A percentile compares a stretch with the other conserved stretches of the same genome.
These are phyloP conservation scores for Penicillium diatomitis DNA, from an alignment of 495 filamentous ascomycete species.

Conservation along the genomic window DNA sequence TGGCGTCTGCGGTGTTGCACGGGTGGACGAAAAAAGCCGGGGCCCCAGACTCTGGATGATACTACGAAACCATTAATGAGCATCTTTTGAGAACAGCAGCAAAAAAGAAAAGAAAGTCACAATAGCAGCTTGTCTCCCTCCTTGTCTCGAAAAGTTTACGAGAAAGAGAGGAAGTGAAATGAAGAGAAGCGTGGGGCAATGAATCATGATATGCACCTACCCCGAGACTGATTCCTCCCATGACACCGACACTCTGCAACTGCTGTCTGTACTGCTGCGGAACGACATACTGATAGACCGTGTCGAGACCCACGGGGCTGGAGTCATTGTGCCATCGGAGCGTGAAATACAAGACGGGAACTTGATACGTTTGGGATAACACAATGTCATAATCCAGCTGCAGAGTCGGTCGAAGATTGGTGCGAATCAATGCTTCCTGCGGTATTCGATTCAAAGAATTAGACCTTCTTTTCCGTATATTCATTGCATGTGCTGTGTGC, in stretches of 20 bases:
- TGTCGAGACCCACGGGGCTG: slow-evolving; percentile 53
- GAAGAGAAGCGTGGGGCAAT: background rate
- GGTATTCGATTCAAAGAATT: slow-evolving; percentile 6
- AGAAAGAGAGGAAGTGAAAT: background rate
- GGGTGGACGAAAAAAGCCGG: slow-evolving; percentile 80
- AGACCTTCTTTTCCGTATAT: slow-evolving; percentile 3
- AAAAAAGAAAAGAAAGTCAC: background rate
- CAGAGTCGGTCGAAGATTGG: slow-evolving; percentile 16
- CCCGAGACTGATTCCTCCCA: slow-evolving; percentile 69
- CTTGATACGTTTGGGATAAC: slow-evolving; percentile 40
- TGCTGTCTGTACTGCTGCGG: slow-evolving; percentile 50
- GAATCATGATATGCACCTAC: slow-evolving; percentile 40
- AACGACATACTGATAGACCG: slow-evolving; percentile 60
- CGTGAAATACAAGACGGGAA: slow-evolving; percentile 44
- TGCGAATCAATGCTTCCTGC: slow-evolving; percentile 36
- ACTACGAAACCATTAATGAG: slow-evolving; percentile 48
- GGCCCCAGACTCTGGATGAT: slow-evolving; percentile 66
- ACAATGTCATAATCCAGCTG: slow-evolving; percentile 47
- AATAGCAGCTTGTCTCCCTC: background rate
- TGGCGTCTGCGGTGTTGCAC: slow-evolving; percentile 73
- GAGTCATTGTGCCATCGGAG: slow-evolving; percentile 52
- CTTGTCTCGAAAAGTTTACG: background rate
- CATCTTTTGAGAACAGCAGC: slow-evolving; percentile 11
- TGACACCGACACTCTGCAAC: slow-evolving; percentile 50
- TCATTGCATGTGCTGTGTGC: too few relatives aligned